Evolutionary conservation across 2,329 filamentous ascomycete species (phyloP), one percentile per base, ranked within the genome.

Genomic region (Aspergillus pseudonomiae): DNA sequence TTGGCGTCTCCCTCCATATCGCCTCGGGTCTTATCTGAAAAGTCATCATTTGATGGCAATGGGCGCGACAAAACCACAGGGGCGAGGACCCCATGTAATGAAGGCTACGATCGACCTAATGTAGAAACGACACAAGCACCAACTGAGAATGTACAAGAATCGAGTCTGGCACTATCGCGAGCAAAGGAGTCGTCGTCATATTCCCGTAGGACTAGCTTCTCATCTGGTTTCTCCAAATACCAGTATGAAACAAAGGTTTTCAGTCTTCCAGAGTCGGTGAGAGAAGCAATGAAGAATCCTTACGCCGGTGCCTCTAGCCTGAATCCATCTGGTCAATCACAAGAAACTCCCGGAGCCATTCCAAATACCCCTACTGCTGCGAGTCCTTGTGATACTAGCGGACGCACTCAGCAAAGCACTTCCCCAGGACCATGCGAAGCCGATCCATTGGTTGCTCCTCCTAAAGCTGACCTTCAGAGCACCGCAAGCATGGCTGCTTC

Each of bases 361-460:
- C 19, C 45, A 11, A 48, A 45, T 4, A 28, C 63, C 34, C 39
- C 64, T 16, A 30, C 36, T 26, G 52, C 46, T 26, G 59, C 60
- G n/a, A 46, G 41, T 48, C 54, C 50, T 56, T 55, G 43, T 41
- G 45, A 32, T 21, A 28, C 50, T 28, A 32, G 55, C 14, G 54
- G 60, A 46, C 56, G n/a, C 12, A 61, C 65, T 21, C 48, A 53
- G 11, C 41, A 70, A 34, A 69, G 75, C 67, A 77, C 67, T 46
- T 79, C 78, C 56, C 71, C 65, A 28, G 77, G 78, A 57, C 68
- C 76, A 39, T 73, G 75, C 54, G 70, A 74, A 48, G 43, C 61
- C 14, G 55, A 63, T 57, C 60, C 46, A 39, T 67, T 65, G 28
- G 39, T 63, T 21, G 43, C 52, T 39, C 60, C 62, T n/a, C 34